These are phyloP conservation scores for Nigrospora sphaerica DNA, from an alignment of 2,329 filamentous ascomycete genomes.

Conservation along the genomic window DNA sequence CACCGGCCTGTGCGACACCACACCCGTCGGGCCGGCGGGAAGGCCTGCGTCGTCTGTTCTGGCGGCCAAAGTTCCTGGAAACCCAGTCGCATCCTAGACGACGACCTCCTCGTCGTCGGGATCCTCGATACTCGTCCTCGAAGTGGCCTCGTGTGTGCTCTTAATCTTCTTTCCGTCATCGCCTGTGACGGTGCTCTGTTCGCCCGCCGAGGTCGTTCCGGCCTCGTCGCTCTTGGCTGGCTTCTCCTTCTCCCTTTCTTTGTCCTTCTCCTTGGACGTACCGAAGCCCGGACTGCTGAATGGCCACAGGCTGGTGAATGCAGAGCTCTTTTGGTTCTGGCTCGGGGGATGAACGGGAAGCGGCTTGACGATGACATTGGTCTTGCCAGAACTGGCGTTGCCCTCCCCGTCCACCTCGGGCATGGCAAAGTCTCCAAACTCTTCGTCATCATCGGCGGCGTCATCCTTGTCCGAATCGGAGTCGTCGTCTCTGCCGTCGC, in stretches of 20 bases:
- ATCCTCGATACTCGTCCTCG: constrained; percentile 53
- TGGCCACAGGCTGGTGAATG: constrained; percentile 50
- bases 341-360: constrained; percentile 44
- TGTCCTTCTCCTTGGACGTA: constrained; percentile 24
- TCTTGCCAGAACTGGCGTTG: constrained; percentile 9
- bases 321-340: constrained; percentile 24
- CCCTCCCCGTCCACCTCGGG: constrained; percentile 41
- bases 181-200: constrained; percentile 22
- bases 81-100: constrained; percentile 18
- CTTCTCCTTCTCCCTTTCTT: constrained; percentile 13
- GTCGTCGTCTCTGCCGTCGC: constrained; percentile 30
- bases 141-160: constrained; percentile 42
- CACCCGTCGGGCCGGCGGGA: no score
- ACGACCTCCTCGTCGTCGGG: constrained; percentile 39
- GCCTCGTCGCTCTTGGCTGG: constrained; percentile 26
- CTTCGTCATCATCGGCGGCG: constrained; percentile 34
- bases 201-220: constrained; percentile 17
- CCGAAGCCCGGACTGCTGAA: constrained; percentile 37
- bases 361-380: constrained; percentile 43
- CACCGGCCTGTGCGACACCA: no score
- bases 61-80: no score
- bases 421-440: constrained; percentile 64
- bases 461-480: constrained; percentile 35
- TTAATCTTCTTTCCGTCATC: constrained; percentile 36
- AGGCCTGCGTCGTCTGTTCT: no score